Evolutionary conservation across 2,329 filamentous ascomycete species (phyloP), one percentile per base, ranked within the genome.

Genomic region (Celoporthe dispersa): DNA sequence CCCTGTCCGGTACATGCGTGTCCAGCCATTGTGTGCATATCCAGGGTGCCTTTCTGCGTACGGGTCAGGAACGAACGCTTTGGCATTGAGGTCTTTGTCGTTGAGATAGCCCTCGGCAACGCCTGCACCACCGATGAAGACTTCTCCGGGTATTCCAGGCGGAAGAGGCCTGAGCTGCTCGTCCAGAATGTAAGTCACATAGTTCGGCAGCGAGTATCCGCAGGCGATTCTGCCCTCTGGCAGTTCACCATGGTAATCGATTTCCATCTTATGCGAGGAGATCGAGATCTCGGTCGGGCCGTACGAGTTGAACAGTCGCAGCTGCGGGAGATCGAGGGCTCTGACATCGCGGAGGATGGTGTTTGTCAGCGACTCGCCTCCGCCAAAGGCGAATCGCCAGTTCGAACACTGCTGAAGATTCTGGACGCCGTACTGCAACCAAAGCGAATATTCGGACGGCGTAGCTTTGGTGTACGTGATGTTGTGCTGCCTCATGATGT

Each of bases 191-290:
- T 48, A 48, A n/a, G 44, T 48, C 19, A 48, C 44, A 48, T 53
- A 75, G 70, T 1, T 76, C 67, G 9, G 74, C 70, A 66, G 84
- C 80, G 2, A 85, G 75, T 16, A 87, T 79, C 69, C 83, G 84
- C 2, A 82, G 72, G 1, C 80, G 76, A 1, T 79, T 22, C 33
- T n/a, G n/a, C 60, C 76, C 22, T 48, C 44, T 48, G 44, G 44
- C 7, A 9, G 73, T n/a, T n/a, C 22, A n/a, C 8, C 22, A 22
- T 3, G 44, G 22, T 48, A 48, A 1, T n/a, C 19, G 19, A 48
- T 22, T 22, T 48, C 44, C 44, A 48, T n/a, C 44, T n/a, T 70
- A n/a, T 44, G 65, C 16, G 48, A 31, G 55, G 41, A 64, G 3
- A 48, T 44, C 33, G 67, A 41, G 14, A 37, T 62, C 57, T 70